Conservation (phyloP, 495 filamentous ascomycete genomes). For the Talaromyces trachyspermus region DNA sequence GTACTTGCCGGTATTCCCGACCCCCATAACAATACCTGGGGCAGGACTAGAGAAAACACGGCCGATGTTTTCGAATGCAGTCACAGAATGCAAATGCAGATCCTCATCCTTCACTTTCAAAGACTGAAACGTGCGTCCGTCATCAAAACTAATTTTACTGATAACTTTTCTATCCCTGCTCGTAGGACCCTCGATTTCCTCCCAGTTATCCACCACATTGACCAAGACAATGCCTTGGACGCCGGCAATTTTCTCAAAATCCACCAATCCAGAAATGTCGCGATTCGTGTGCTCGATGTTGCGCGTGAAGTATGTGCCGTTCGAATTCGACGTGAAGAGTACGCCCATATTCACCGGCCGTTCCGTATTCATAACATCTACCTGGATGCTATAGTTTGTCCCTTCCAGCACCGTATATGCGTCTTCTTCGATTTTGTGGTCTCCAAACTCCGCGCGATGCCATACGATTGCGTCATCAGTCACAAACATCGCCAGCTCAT, state of each 20-base stretch:
- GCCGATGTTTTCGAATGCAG: constrained; percentile 67
- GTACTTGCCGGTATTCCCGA: constrained; percentile 76
- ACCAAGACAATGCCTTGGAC: constrained; percentile 89
- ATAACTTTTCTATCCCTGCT: constrained; percentile 55
- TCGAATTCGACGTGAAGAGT: constrained; percentile 88
- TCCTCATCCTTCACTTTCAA: constrained; percentile 52
- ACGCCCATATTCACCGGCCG: constrained; percentile 66
- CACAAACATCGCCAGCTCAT: constrained; percentile 81
- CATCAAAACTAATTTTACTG: constrained; percentile 85
- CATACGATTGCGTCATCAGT: constrained; percentile 74
- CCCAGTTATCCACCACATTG: constrained; percentile 81
- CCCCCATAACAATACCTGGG: constrained; percentile 85
- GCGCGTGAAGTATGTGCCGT: constrained; percentile 87
- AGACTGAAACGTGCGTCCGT: constrained; percentile 68
- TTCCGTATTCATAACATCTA: constrained; percentile 74
- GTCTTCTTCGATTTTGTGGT: constrained; percentile 71
- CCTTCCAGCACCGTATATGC: constrained; percentile 92
- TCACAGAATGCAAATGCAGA: constrained; percentile 87
- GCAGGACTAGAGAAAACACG: constrained; percentile 91
- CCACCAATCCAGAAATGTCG: constrained; percentile 59
- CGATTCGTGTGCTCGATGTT: constrained; percentile 91
- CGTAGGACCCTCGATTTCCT: constrained; percentile 55
- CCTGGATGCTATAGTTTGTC: constrained; percentile 93
- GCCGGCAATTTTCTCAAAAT: constrained; percentile 85
- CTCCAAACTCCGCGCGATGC: constrained; percentile 87